Conservation (phyloP, 495 filamentous ascomycete species). For the Tuber borchii region DNA sequence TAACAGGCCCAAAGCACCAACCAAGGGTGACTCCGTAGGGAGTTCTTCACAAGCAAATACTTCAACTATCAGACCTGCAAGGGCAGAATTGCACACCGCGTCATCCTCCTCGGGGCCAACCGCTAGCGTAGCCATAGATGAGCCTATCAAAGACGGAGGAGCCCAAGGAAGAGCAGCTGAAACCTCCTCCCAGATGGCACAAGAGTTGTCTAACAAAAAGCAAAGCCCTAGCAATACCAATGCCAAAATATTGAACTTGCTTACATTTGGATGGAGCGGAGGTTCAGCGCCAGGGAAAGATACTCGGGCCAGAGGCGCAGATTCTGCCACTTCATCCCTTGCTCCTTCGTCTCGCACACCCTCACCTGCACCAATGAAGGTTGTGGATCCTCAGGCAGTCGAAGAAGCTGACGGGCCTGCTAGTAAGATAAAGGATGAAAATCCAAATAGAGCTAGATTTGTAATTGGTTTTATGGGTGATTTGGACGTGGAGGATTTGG, state of each 20-base stretch:
- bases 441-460: conserved; percentile 27
- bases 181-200: not conserved
- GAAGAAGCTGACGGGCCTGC: conserved; percentile 12
- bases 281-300: conserved; percentile 18
- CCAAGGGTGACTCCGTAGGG: not conserved
- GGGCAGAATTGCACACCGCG: conserved; percentile 9
- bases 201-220: conserved; percentile 17
- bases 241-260: conserved; percentile 38
- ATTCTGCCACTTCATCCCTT: conserved; percentile 6
- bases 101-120: conserved; percentile 11
- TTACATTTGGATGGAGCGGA: conserved; percentile 41
- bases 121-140: not conserved
- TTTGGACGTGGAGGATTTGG: conserved; percentile 35
- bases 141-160: not conserved
- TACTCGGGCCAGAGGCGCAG: not conserved
- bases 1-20: conserved; percentile 20
- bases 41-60: conserved; percentile 12
- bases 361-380: conserved; percentile 18
- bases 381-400: conserved; percentile 24
- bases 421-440: conserved; percentile 2
- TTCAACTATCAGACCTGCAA: conserved; percentile 10
- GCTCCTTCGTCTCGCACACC: conserved; percentile 9
- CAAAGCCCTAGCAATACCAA: conserved; percentile 25
- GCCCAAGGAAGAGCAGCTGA: conserved; percentile 6
- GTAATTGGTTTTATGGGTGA: conserved; percentile 40